Evolutionary conservation across 2,329 filamentous ascomycete species (phyloP), one percentile per base, ranked within the genome.

Genomic region (Fusarium decemcellulare): DNA sequence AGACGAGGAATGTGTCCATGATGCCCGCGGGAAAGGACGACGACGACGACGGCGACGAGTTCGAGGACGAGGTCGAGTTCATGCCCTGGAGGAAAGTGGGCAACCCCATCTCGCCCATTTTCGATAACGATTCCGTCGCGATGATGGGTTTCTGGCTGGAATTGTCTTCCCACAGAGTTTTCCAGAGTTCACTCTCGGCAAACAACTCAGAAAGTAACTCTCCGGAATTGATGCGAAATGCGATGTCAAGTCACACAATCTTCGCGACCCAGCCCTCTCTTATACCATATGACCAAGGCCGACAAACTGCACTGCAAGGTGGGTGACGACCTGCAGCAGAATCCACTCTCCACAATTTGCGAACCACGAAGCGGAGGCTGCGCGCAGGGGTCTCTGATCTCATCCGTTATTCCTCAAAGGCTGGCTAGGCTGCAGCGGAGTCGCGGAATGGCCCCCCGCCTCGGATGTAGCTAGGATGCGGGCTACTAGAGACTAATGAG

Each of bases 1-100:
- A 80, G 6, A 80, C 77, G 14, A 86, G 78, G 46, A 87, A 75
- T n/a, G 74, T 81, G 64, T 86, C 83, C 68, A 84, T 70, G 29
- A 84, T 73, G 59, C 76, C 76, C 4, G 71, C 55, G 6, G 77
- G 73, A 15, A 79, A 75, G 1, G 63, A 32, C 9, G 51, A 36
- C 9, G 51, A 43, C n/a, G n/a, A n/a, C n/a, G n/a, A n/a, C n/a
- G n/a, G n/a, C 1, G 75, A 70, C 11, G 55, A 62, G 59, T 77
- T 74, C n/a, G 55, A 57, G n/a, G 65, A 59, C 23, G 70, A 47
- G 51, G 75, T 76, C 29, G 52, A 53, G 30, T 58, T 68, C n/a
- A 68, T 61, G 27, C 59, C 62, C 30, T 74, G 68, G 8, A 77
- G 65, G 15, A 79, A 69, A 18, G 66, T 69, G n/a, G 76, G 74